Conservation (phyloP, 306 rosid genomes). For the Biancaea sappan region DNA sequence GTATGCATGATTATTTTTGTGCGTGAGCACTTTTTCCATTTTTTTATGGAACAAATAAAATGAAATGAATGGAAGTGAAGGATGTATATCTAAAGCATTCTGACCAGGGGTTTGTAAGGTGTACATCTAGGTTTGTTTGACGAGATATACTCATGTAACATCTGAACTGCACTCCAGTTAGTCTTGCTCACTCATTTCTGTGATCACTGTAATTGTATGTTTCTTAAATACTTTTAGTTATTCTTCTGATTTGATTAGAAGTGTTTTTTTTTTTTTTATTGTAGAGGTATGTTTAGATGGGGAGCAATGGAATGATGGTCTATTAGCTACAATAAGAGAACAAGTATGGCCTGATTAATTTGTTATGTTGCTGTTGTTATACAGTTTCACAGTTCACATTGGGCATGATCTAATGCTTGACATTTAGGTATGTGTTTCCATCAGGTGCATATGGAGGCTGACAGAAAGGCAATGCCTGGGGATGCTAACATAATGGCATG, state of each 20-base stretch:
- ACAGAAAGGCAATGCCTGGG: conserved; percentile 72
- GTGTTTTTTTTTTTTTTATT: conserved; percentile 2
- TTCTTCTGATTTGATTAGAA: neutral
- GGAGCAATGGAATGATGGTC: conserved; percentile 94
- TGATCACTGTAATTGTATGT: neutral
- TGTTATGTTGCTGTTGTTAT: conserved; percentile 22
- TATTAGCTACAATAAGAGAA: conserved; percentile 90
- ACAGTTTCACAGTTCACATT: conserved; percentile 31
- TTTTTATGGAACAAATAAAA: conserved; percentile 2
- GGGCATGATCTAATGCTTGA: conserved; percentile 33
- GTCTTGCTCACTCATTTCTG: conserved; percentile 24
- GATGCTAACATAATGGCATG: conserved; percentile 52
- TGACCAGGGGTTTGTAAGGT: conserved; percentile 8
- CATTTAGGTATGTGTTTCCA: conserved; percentile 28
- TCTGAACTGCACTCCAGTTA: neutral
- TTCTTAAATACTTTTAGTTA: conserved; percentile 11
- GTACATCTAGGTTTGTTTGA: conserved; percentile 16
- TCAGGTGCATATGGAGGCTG: conserved; percentile 98
- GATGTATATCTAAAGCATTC: conserved; percentile 23
- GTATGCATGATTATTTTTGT: neutral
- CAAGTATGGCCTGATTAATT: conserved; percentile 54
- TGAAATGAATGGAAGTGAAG: conserved; percentile 1
- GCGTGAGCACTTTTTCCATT: neutral
- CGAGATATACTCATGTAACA: conserved; percentile 11
- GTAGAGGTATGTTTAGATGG: conserved; percentile 72